phyloP scores from a whole-genome alignment of 345 rosid genomes.

The Nasturtium officinale region DNA sequence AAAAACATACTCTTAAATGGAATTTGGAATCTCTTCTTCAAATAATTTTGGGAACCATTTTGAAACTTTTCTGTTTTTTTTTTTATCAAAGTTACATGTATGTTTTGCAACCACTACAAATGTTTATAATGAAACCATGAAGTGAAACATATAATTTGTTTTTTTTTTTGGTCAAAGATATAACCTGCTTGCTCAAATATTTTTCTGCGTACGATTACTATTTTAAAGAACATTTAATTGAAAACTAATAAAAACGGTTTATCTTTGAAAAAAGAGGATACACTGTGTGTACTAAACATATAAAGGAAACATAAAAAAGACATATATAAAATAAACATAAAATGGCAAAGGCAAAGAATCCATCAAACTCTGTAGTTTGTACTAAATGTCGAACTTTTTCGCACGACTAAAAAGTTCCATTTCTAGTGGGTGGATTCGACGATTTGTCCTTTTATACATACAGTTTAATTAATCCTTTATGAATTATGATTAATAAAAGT shows the following conservation, averaged over 20 bases:
- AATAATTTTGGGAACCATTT: neutral
- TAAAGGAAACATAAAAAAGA: neutral
- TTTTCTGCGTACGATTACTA: neutral
- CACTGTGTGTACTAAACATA: neutral
- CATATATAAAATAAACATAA: neutral
- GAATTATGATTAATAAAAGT: constrained; percentile 1
- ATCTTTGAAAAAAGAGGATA: neutral
- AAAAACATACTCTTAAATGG: neutral
- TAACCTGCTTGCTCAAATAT: neutral
- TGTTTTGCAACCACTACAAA: neutral
- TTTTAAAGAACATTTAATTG: neutral
- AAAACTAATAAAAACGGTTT: neutral
- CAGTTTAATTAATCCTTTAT: constrained; percentile 11
- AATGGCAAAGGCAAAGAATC: constrained; percentile 30
- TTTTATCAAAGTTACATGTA: neutral
- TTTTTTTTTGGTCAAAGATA: no score
- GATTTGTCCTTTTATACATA: constrained; percentile 13
- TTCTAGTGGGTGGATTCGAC: constrained; percentile 26
- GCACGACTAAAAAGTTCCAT: constrained; percentile 34
- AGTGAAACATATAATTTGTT: neutral
- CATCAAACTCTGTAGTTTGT: constrained; percentile 34
- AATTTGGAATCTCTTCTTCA: neutral
- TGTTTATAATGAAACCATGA: neutral
- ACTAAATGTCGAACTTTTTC: constrained; percentile 39
- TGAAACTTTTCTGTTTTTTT: neutral